Percentiles rank a stretch among this genome's conserved stretches.
Evolutionary conservation across 202 grass and related monocot genomes (phyloP).

Genomic region (Miscanthus sacchariflorus): DNA sequence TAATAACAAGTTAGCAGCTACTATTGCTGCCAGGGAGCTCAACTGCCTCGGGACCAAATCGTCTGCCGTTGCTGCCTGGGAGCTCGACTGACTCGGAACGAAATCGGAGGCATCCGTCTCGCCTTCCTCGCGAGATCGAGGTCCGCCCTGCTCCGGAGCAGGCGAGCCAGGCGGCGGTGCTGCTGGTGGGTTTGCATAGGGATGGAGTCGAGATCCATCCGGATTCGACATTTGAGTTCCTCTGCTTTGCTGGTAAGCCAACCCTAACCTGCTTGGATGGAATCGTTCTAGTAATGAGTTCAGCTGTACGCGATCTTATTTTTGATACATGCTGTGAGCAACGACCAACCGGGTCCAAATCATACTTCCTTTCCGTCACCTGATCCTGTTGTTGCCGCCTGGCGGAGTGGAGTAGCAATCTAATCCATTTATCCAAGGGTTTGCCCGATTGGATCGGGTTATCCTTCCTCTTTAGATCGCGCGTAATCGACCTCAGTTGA

Average conservation of each 20-base stretch:
- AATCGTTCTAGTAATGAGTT: not conserved
- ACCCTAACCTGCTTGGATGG: not conserved
- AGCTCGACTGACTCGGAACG: not conserved
- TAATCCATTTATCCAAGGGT: not conserved
- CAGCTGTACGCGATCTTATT: not conserved
- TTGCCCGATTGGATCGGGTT: not conserved
- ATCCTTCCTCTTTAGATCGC: not conserved
- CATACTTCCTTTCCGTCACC: not conserved
- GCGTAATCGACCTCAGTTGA: not conserved
- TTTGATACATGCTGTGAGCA: not conserved
- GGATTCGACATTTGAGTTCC: not conserved
- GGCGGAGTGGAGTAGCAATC: not conserved
- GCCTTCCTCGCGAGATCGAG: not conserved
- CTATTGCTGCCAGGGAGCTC: not conserved
- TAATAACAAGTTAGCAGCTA: no score
- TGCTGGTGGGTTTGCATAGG: not conserved
- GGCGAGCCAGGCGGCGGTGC: not conserved
- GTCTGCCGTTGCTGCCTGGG: not conserved
- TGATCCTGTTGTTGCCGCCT: no score
- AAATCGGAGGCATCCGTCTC: not conserved
- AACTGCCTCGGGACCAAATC: no score
- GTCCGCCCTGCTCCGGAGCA: not conserved
- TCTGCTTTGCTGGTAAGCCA: constrained; percentile 24
- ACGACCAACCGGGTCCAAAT: not conserved
- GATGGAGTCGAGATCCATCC: constrained; percentile 32